Conservation (phyloP, 148 eudicot species). For the Persicaria tinctoria region DNA sequence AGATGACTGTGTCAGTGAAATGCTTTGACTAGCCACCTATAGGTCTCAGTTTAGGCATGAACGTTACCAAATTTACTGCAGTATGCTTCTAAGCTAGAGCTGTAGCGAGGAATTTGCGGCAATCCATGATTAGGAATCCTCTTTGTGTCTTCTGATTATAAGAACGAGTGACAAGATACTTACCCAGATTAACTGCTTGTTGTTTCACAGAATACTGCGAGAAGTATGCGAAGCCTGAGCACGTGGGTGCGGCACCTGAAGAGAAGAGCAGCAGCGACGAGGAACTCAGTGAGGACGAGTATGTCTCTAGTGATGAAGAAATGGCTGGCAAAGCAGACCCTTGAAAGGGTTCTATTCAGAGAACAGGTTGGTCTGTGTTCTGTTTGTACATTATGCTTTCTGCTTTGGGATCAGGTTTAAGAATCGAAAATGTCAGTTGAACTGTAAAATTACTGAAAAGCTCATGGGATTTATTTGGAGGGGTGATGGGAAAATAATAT, state of each 20-base stretch:
- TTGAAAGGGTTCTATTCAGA: slow-evolving; percentile 3
- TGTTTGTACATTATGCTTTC: neutral
- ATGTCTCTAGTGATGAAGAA: slow-evolving; percentile 16
- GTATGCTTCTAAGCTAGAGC: no score
- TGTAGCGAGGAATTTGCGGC: no score
- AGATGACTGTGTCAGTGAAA: neutral
- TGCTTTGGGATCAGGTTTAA: neutral
- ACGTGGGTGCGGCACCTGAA: slow-evolving; percentile 46
- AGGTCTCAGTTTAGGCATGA: neutral
- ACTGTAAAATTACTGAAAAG: neutral
- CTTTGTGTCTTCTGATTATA: no score
- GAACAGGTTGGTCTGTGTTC: neutral
- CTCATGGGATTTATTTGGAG: neutral
- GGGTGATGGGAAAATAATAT: neutral
- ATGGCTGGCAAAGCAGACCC: slow-evolving; percentile 19
- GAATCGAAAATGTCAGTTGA: neutral
- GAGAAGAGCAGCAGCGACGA: slow-evolving; percentile 18
- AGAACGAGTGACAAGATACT: neutral
- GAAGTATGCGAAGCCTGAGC: slow-evolving; percentile 60
- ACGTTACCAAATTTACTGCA: neutral
- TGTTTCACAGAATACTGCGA: slow-evolving; percentile 47
- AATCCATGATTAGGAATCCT: no score
- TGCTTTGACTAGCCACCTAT: neutral
- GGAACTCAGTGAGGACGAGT: slow-evolving; percentile 15
- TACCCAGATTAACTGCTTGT: neutral